phyloP scores from a whole-genome alignment of 805 yeast species.

The Yamadazyma kitorensis region DNA sequence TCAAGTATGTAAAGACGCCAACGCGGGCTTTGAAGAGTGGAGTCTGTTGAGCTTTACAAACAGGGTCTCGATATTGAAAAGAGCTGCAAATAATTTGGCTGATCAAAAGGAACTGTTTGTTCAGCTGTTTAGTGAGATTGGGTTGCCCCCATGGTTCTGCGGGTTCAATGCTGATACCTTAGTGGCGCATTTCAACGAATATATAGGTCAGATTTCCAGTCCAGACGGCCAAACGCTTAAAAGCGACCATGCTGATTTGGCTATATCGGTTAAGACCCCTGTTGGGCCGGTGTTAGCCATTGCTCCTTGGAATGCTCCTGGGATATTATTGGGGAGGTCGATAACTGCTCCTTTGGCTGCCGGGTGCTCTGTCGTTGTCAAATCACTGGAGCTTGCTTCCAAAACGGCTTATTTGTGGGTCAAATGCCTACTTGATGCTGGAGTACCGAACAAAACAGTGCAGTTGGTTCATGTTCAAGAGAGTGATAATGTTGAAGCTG shows the following conservation, averaged over 20 bases:
- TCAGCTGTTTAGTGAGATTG: constrained; percentile 27
- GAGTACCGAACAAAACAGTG: constrained; percentile 34
- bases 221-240: constrained; percentile 17
- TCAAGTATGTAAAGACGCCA: constrained; percentile 18
- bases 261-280: constrained; percentile 35
- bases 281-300: constrained; percentile 46
- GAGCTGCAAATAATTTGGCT: constrained; percentile 15
- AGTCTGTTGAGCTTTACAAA: constrained; percentile 13
- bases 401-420: constrained; percentile 27
- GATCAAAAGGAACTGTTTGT: constrained; percentile 11
- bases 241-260: constrained; percentile 15
- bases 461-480: constrained; percentile 32
- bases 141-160: constrained; percentile 35
- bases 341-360: constrained; percentile 46
- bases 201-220: constrained; percentile 18
- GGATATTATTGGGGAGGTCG: constrained; percentile 36
- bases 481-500: constrained; percentile 17
- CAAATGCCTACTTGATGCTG: constrained; percentile 33
- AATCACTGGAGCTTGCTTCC: constrained; percentile 41
- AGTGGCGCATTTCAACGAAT: constrained; percentile 28
- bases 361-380: constrained; percentile 46
- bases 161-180: constrained; percentile 29
- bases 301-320: constrained; percentile 52
- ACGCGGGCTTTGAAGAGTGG: constrained; percentile 29
- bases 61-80: constrained; percentile 18